Evolutionary conservation across 2,329 filamentous ascomycete species (phyloP), one percentile per base, ranked within the genome.

Genomic region (Colletotrichum salicis): DNA sequence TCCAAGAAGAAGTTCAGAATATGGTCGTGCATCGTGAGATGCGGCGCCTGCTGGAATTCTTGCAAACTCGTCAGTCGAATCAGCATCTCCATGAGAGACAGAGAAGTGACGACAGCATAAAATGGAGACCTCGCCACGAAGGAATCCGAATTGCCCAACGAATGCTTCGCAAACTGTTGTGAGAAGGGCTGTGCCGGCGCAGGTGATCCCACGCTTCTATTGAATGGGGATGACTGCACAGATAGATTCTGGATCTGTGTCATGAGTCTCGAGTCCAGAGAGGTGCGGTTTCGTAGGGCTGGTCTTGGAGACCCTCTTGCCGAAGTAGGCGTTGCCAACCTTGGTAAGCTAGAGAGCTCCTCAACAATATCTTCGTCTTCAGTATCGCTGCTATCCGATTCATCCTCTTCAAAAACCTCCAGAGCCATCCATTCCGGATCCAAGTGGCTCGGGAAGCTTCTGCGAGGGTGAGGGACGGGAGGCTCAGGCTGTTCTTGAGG

Each of bases 351-450:
- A 15, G 24, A 45, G 63, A 61, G 33, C 58, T 62, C 59, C 61
- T 83, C 82, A 35, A 82, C 72, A 35, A 76, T 64, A 10, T 77
- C 73, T 35, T 86, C 78, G 4, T 88, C 88, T 1, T 86, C 84
- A 0, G 77, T 75, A 13, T 78, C 79, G 29, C 70, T 72, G n/a
- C 77, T 76, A 1, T 77, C 74, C 3, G 60, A 77, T 2, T 86
- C 82, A 3, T 90, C 86, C 76, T 94, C 91, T 19, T 89, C 88
- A 78, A 92, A 96, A 1, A 97, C 93, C 79, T 97, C 94, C 19
- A 98, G 90, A 0, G 95, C 95, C 74, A 97, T 89, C 95, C 95
- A 98, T 80, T 97, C 95, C 0, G 93, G 91, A 75, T 97, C 95
- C 0, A 97, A 85, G 71, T 95, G 92, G 1, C 87, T 86, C 0